These are phyloP conservation scores for Monilinia polystroma DNA, from an alignment of 2,329 filamentous ascomycete species.

Conservation along the genomic window DNA sequence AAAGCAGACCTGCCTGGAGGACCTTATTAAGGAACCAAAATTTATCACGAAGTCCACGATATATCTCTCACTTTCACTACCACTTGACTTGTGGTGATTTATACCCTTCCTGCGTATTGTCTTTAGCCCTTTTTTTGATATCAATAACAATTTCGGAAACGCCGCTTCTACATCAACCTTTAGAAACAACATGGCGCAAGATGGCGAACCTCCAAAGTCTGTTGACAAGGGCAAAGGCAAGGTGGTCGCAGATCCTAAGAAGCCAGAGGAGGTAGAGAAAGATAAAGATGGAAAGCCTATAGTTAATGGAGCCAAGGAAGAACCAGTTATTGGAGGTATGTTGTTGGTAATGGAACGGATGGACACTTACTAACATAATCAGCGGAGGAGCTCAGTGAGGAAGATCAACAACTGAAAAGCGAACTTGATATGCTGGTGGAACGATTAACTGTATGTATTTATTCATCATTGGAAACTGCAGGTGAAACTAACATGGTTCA, in stretches of 20 bases:
- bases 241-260: slow-evolving; percentile 63
- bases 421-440: slow-evolving; percentile 98
- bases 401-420: slow-evolving; percentile 96
- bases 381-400: slow-evolving; percentile 89
- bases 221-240: slow-evolving; percentile 97
- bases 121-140: slow-evolving; percentile 18
- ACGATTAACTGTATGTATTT: slow-evolving; percentile 70
- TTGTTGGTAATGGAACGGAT: slow-evolving; percentile 26
- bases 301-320: slow-evolving; percentile 73
- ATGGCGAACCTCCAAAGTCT: slow-evolving; percentile 80
- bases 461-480: slow-evolving; percentile 23
- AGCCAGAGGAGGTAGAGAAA: slow-evolving; percentile 57
- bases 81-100: slow-evolving; percentile 15
- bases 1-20: slow-evolving; percentile 25
- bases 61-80: slow-evolving; percentile 23
- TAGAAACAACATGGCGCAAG: slow-evolving; percentile 76
- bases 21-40: slow-evolving; percentile 31
- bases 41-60: slow-evolving; percentile 38
- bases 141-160: slow-evolving; percentile 12
- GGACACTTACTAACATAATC: slow-evolving; percentile 41
- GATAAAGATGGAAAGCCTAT: slow-evolving; percentile 69
- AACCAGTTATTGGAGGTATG: slow-evolving; percentile 50
- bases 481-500: slow-evolving; percentile 26
- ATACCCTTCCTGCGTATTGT: slow-evolving; percentile 17
- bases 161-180: slow-evolving; percentile 22